phyloP scores from a whole-genome alignment of 2,329 filamentous ascomycete species.

The Verticillium zaregamsianum region DNA sequence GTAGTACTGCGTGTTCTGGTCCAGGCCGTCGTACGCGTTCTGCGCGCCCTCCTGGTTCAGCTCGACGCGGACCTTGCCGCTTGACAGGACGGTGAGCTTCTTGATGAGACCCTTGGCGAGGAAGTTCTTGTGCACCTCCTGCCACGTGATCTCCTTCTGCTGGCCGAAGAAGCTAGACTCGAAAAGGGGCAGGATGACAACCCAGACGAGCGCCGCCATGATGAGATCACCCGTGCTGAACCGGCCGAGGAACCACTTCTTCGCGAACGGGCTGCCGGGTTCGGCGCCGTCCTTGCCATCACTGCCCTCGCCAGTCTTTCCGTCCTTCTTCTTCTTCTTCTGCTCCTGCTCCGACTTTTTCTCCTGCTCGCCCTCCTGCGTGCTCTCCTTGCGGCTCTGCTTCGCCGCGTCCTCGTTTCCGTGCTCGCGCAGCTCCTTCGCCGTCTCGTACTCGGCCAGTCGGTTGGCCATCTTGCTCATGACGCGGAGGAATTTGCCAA shows the following conservation, averaged over 20 bases:
- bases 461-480: conserved; percentile 51
- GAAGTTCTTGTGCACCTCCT: conserved; percentile 91
- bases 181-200: conserved; percentile 38
- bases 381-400: conserved; percentile 6
- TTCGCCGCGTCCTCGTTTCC: conserved; percentile 8
- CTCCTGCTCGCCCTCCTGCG: conserved; percentile 8
- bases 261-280: conserved; percentile 4
- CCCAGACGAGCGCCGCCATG: conserved; percentile 34
- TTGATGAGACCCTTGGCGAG: conserved; percentile 94
- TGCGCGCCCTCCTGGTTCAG: conserved; percentile 71
- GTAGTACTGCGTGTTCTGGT: conserved; percentile 73
- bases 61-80: conserved; percentile 69
- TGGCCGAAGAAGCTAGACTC: conserved; percentile 33
- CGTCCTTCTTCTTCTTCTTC: conserved; percentile 1
- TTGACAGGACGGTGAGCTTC: conserved; percentile 78
- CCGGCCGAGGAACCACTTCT: conserved; percentile 13
- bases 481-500: conserved; percentile 56
- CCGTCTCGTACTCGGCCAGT: conserved; percentile 17
- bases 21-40: conserved; percentile 66
- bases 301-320: conserved; percentile 7
- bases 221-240: conserved; percentile 39
- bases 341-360: conserved; percentile 15
- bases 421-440: conserved; percentile 8
- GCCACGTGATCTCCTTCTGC: conserved; percentile 85
- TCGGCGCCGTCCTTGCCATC: conserved; percentile 33